Percentiles rank a stretch among this genome's conserved stretches.
These are phyloP conservation scores for Chytriomyces confervae DNA, from an alignment of 192 early-diverging fungal genomes.

Conservation along the genomic window DNA sequence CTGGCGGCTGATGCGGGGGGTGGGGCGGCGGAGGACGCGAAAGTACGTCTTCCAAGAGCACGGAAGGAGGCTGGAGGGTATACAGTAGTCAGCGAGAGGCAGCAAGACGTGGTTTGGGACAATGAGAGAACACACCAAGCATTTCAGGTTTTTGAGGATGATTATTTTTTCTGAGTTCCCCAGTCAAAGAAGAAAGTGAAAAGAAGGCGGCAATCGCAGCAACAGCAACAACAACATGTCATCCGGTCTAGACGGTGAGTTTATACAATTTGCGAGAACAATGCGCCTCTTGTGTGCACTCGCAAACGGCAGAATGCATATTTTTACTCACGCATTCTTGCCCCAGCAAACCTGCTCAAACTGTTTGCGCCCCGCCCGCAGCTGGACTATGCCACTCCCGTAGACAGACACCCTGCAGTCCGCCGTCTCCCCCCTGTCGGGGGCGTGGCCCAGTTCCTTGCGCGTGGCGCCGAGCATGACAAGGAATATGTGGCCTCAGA, in stretches of 20 bases:
- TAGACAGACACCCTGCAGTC: constrained; percentile 70
- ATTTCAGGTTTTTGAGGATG: too few relatives aligned
- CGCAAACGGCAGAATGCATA: too few relatives aligned
- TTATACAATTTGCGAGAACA: too few relatives aligned
- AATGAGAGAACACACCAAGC: too few relatives aligned
- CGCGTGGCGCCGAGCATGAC: constrained; percentile 63
- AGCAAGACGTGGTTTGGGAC: too few relatives aligned
- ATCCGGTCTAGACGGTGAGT: too few relatives aligned
- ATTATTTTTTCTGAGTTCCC: background rate
- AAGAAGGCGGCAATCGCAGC: background rate
- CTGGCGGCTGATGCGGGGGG: background rate
- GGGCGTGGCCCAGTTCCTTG: constrained; percentile 67
- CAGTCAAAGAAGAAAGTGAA: background rate
- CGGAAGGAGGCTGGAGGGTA: background rate
- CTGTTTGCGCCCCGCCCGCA: constrained; percentile 86
- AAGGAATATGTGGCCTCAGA: constrained; percentile 74
- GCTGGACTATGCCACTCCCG: constrained; percentile 65
- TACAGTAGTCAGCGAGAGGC: too few relatives aligned
- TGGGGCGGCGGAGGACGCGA: background rate
- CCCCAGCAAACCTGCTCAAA: constrained; percentile 74
- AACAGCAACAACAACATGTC: background rate
- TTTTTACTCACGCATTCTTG: background rate
- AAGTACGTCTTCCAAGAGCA: background rate
- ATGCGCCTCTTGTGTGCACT: too few relatives aligned
- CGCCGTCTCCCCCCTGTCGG: constrained; percentile 57